phyloP scores from a whole-genome alignment of 176 grass and related monocot genomes.

The Hsuehochloa calcarea region DNA sequence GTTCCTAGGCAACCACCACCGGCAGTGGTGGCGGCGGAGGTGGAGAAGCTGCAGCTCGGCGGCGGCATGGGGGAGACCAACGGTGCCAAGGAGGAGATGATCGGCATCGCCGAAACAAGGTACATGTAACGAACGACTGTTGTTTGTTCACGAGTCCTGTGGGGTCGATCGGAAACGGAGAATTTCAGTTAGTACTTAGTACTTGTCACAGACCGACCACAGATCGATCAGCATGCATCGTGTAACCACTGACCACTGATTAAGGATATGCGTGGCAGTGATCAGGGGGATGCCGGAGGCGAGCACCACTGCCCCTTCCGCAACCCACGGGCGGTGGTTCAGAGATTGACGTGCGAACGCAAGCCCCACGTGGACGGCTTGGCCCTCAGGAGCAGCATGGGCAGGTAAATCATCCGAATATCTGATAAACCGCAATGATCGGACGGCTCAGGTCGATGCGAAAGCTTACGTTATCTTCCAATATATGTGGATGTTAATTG shows the following conservation, averaged over 20 bases:
- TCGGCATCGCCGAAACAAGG: neutral
- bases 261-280: conserved; percentile 3
- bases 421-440: too few relatives aligned
- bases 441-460: too few relatives aligned
- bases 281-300: neutral
- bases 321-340: conserved; percentile 31
- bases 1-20: neutral
- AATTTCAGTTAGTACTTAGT: too few relatives aligned
- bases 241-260: too few relatives aligned
- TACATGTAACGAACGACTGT: neutral
- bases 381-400: conserved; percentile 24
- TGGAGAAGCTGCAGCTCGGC: neutral
- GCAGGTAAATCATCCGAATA: conserved; percentile 7
- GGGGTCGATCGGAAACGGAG: too few relatives aligned
- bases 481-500: too few relatives aligned
- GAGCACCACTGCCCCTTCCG: neutral
- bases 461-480: too few relatives aligned
- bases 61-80: neutral
- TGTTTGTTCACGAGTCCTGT: neutral
- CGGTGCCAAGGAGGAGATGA: neutral
- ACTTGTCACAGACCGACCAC: too few relatives aligned
- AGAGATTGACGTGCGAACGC: conserved; percentile 25
- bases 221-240: too few relatives aligned
- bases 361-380: neutral
- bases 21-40: neutral